A percentile compares a stretch with the other conserved stretches of the same genome.
Conservation (phyloP, 2,329 filamentous ascomycete genomes). For the Sporothrix luriei region DNA sequence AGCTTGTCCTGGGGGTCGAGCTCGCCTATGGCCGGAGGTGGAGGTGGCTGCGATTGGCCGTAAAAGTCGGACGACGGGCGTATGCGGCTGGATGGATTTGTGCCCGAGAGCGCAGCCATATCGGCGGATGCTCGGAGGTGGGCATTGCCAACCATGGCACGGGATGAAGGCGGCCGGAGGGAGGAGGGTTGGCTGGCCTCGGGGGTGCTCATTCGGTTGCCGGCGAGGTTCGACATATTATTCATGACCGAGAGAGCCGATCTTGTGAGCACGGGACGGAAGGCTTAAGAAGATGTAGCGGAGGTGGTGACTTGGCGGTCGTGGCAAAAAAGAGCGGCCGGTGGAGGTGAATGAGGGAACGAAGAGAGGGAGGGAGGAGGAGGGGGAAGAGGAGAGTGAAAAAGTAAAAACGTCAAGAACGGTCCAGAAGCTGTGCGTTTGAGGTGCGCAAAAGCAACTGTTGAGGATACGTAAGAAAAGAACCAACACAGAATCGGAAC, state of each 20-base stretch:
- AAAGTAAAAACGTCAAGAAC: not conserved
- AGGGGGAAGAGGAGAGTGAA: not conserved
- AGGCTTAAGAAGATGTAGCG: not conserved
- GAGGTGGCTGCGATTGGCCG: slow-evolving; percentile 66
- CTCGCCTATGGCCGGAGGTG: slow-evolving; percentile 60
- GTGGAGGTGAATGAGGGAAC: not conserved
- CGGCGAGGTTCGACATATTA: slow-evolving; percentile 69
- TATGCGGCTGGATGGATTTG: slow-evolving; percentile 73
- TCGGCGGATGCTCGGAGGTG: slow-evolving; percentile 94
- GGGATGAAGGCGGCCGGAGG: slow-evolving; percentile 78
- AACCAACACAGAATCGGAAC: slow-evolving; percentile 16
- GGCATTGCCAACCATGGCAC: slow-evolving; percentile 72
- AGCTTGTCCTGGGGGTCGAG: slow-evolving; percentile 86
- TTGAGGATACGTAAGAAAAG: slow-evolving; percentile 24
- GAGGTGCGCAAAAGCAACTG: slow-evolving; percentile 17
- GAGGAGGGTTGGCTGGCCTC: slow-evolving; percentile 81
- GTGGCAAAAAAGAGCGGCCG: not conserved
- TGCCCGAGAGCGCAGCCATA: slow-evolving; percentile 76
- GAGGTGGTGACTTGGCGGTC: not conserved
- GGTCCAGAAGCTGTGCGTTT: slow-evolving; percentile 14
- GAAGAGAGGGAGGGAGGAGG: too few relatives aligned
- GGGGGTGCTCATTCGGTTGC: slow-evolving; percentile 95
- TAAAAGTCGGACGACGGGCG: slow-evolving; percentile 95
- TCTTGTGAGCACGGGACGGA: not conserved
- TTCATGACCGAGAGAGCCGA: slow-evolving; percentile 28